Evolutionary conservation across 2,329 filamentous ascomycete genomes (phyloP), one percentile per base, ranked within the genome.

Genomic region (Trichoderma oligosporum): DNA sequence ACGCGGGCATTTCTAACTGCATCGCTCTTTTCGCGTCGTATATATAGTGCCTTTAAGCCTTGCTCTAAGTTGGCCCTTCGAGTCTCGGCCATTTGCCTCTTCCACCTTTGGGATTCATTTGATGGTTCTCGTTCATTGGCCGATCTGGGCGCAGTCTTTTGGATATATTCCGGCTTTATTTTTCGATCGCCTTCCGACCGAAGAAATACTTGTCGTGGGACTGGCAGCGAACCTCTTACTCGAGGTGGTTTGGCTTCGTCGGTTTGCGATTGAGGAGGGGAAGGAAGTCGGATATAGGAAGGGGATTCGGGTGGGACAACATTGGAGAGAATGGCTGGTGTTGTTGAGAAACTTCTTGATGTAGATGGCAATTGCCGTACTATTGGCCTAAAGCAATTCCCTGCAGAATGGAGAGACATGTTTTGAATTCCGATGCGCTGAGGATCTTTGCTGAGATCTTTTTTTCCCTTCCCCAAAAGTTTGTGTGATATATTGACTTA

Each of bases 301-400:
- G 94, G 93, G 33, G 91, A 96, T 70, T 97, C 89, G 47, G 94
- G 93, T 16, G 87, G 87, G 62, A 92, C 88, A 45, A 77, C 76
- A 59, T 83, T 78, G 48, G 74, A 74, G 67, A 69, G 57, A 66
- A 73, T 71, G 45, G 70, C 62, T 51, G 68, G 62, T 22, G 70
- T 71, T 7, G 68, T 69, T 20, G 71, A 72, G 58, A 74, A 71
- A 31, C 62, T 61, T 58, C 70, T 66, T n/a, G 65, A 60, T 12
- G 62, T 53, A 38, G 59, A 36, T n/a, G 65, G 49, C 53, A 67
- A 62, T 51, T 67, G 67, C 45, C 65, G 63, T 39, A 66, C 57
- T 46, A 63, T 60, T 42, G 64, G 64, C 61, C 68, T 64, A 9
- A 65, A 48, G 63, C 64, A 68, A 9, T 63, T 60, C 22, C 62